Percentiles rank a stretch among this genome's conserved stretches.
Evolutionary conservation across 2,329 filamentous ascomycete species (phyloP).

Genomic region (Aspergillus awamori): DNA sequence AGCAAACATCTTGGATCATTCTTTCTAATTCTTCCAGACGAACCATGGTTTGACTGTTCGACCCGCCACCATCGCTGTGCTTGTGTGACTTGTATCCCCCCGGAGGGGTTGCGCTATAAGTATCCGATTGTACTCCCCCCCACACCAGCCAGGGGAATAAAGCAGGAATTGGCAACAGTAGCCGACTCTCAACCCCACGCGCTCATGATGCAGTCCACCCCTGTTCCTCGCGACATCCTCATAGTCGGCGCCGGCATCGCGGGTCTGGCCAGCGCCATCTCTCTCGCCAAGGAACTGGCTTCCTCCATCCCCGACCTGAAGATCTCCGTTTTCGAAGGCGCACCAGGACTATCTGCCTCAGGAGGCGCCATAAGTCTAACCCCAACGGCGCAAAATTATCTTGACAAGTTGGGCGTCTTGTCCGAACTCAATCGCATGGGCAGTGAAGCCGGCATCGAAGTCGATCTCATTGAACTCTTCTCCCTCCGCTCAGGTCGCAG

Average conservation of each 20-base stretch:
- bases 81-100: not conserved
- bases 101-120: not conserved
- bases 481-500: slow-evolving; percentile 35
- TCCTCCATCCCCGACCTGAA: slow-evolving; percentile 17
- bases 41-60: not conserved
- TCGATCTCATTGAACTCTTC: slow-evolving; percentile 36
- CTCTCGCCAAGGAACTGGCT: slow-evolving; percentile 23
- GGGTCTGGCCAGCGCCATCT: slow-evolving; percentile 25
- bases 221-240: slow-evolving; percentile 22
- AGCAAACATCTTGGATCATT: too few relatives aligned
- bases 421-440: slow-evolving; percentile 33
- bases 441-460: slow-evolving; percentile 33
- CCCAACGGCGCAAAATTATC: slow-evolving; percentile 38
- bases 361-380: slow-evolving; percentile 43
- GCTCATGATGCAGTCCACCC: not conserved
- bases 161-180: not conserved
- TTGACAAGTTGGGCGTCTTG: slow-evolving; percentile 39
- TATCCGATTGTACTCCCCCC: not conserved
- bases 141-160: not conserved
- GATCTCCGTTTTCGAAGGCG: slow-evolving; percentile 36
- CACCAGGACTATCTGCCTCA: slow-evolving; percentile 31
- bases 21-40: not conserved
- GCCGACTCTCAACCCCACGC: not conserved
- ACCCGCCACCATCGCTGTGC: not conserved
- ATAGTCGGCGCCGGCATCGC: slow-evolving; percentile 28